A percentile compares a stretch with the other conserved stretches of the same genome.
These are phyloP conservation scores for Thermothelomyces thermophilus DNA, from an alignment of 2,329 filamentous ascomycete genomes.

Conservation along the genomic window DNA sequence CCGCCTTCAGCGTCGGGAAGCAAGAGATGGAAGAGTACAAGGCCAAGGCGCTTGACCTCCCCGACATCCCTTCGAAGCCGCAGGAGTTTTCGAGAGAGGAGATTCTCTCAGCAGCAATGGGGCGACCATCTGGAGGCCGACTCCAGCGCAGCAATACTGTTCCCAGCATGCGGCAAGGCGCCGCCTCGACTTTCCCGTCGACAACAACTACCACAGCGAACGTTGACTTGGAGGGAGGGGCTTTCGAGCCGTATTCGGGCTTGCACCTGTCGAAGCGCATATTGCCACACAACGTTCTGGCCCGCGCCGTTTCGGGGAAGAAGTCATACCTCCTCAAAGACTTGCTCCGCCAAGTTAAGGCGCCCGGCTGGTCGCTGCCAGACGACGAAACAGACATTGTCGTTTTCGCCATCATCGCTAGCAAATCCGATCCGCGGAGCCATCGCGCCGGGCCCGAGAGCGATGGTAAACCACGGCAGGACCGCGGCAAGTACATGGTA, in stretches of 20 bases:
- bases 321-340: constrained; percentile 73
- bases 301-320: constrained; percentile 71
- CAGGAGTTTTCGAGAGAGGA: constrained; percentile 59
- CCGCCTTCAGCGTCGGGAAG: constrained; percentile 50
- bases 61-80: constrained; percentile 40
- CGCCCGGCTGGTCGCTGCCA: constrained; percentile 74
- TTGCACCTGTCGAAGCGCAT: constrained; percentile 77
- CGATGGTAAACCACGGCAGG: constrained; percentile 45
- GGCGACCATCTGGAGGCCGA: constrained; percentile 25
- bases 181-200: constrained; percentile 14
- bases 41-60: constrained; percentile 47
- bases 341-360: constrained; percentile 72
- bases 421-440: constrained; percentile 72
- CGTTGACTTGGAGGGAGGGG: constrained; percentile 29
- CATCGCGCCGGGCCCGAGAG: constrained; percentile 43
- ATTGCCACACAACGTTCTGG: constrained; percentile 72
- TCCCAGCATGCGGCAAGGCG: constrained; percentile 27
- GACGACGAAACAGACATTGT: constrained; percentile 83
- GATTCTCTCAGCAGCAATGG: constrained; percentile 40
- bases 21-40: constrained; percentile 57
- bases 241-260: constrained; percentile 81
- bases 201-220: constrained; percentile 20
- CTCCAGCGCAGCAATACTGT: constrained; percentile 41
- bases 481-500: constrained; percentile 84
- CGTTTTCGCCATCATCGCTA: constrained; percentile 78